phyloP scores from a whole-genome alignment of 371 early-diverging fungal species.

The Mucor sp. region DNA sequence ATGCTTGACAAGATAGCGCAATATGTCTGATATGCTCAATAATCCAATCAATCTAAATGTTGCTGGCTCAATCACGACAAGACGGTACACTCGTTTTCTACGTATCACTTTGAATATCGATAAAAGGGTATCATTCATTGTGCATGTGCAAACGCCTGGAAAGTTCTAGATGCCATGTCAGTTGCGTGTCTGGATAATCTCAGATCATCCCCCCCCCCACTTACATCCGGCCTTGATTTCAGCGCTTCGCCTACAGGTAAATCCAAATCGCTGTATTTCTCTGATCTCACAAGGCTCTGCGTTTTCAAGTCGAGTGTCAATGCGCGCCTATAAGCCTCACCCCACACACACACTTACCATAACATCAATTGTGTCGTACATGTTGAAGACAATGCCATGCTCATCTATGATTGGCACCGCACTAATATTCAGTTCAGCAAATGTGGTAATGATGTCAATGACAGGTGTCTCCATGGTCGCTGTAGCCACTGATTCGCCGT shows the following conservation, averaged over 20 bases:
- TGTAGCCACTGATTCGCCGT: conserved; percentile 64
- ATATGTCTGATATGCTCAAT: conserved; percentile 79
- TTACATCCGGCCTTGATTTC: conserved; percentile 65
- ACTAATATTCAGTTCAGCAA: conserved; percentile 78
- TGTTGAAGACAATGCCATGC: conserved; percentile 76
- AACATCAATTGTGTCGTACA: conserved; percentile 89
- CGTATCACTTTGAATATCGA: conserved; percentile 80
- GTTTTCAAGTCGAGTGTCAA: not conserved
- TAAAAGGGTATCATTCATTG: conserved; percentile 73
- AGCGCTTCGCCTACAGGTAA: conserved; percentile 81
- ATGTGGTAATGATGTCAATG: conserved; percentile 78
- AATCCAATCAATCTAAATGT: conserved; percentile 74
- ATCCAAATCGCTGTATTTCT: conserved; percentile 56
- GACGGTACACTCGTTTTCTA: conserved; percentile 74
- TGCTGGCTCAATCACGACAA: conserved; percentile 80
- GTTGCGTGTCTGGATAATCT: too few species aligned
- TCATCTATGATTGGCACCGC: conserved; percentile 88
- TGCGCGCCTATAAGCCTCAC: not conserved
- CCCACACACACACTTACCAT: conserved; percentile 52
- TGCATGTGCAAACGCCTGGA: conserved; percentile 87
- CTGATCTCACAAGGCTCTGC: conserved; percentile 31
- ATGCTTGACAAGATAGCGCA: conserved; percentile 54
- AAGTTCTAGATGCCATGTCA: conserved; percentile 55
- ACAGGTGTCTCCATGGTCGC: conserved; percentile 70
- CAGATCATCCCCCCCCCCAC: too few species aligned